Evolutionary conservation across 2,329 filamentous ascomycete species (phyloP).

Genomic region (Neonectria magnoliae): DNA sequence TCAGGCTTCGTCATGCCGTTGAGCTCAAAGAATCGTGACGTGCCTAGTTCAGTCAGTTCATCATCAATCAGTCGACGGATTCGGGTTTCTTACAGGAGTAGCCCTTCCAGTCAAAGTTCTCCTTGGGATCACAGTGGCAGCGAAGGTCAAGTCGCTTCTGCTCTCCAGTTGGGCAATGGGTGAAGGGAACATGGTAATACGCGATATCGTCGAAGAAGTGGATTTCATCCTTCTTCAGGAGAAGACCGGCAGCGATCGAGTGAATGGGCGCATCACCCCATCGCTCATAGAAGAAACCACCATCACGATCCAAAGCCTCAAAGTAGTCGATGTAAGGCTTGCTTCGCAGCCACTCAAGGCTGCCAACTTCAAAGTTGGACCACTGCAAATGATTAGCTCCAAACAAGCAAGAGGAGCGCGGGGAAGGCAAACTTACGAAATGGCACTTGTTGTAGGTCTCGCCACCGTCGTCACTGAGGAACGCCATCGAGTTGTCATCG

Average conservation of each 20-base stretch:
- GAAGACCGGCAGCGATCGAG: conserved; percentile 89
- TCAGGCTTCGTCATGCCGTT: conserved; percentile 84
- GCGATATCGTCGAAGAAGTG: conserved; percentile 99
- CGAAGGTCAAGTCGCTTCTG: conserved; percentile 83
- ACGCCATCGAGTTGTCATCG: conserved; percentile 86
- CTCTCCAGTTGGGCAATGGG: conserved; percentile 94
- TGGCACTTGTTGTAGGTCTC: conserved; percentile 97
- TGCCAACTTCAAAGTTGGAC: conserved; percentile 99
- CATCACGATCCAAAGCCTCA: conserved; percentile 84
- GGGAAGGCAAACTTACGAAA: conserved; percentile 71
- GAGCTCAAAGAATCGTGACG: conserved; percentile 84
- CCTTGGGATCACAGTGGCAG: conserved; percentile 93
- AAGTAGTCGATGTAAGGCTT: conserved; percentile 93
- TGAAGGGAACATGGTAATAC: conserved; percentile 98
- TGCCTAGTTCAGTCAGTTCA: conserved; percentile 53
- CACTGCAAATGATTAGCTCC: conserved; percentile 66
- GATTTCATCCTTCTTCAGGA: conserved; percentile 91
- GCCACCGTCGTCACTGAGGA: conserved; percentile 90
- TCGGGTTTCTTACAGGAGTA: conserved; percentile 81
- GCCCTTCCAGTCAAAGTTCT: conserved; percentile 99
- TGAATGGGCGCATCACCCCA: conserved; percentile 98
- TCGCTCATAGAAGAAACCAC: conserved; percentile 98
- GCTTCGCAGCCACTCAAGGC: conserved; percentile 91
- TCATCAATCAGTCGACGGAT: neutral
- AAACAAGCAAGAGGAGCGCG: no score